Evolutionary conservation across 129 eudicot genomes (phyloP).

Genomic region (Arctium lappa): DNA sequence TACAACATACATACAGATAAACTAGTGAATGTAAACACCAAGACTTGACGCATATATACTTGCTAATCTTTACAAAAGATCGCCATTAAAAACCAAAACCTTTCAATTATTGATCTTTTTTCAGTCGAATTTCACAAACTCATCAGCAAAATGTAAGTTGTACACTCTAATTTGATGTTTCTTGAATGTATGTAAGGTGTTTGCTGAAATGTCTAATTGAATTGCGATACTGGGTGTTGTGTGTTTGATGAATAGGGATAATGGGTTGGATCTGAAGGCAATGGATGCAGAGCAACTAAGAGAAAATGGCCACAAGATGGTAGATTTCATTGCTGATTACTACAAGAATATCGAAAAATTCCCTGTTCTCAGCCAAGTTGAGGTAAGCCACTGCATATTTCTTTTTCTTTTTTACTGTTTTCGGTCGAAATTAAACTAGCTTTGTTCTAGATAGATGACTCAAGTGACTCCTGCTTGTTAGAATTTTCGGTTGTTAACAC

Average conservation of each 20-base stretch:
- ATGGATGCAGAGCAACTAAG: constrained; percentile 96
- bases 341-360: constrained; percentile 76
- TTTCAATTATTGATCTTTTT: neutral
- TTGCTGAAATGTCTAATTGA: constrained; percentile 26
- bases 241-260: constrained; percentile 50
- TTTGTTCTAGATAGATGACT: neutral
- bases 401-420: neutral
- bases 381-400: constrained; percentile 38
- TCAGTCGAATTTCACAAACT: neutral
- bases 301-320: constrained; percentile 89
- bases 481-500: neutral
- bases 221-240: neutral
- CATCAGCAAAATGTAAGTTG: constrained; percentile 22
- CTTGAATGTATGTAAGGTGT: constrained; percentile 18
- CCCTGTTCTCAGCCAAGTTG: constrained; percentile 99
- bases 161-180: neutral
- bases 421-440: neutral
- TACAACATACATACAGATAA: neutral
- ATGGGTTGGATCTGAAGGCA: constrained; percentile 75
- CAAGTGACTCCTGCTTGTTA: neutral
- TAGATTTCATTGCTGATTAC: constrained; percentile 96
- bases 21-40: neutral
- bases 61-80: neutral
- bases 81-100: neutral
- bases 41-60: constrained; percentile 3